Evolutionary conservation across 2,329 filamentous ascomycete genomes (phyloP).

Genomic region (Bipolaris sorokiniana): DNA sequence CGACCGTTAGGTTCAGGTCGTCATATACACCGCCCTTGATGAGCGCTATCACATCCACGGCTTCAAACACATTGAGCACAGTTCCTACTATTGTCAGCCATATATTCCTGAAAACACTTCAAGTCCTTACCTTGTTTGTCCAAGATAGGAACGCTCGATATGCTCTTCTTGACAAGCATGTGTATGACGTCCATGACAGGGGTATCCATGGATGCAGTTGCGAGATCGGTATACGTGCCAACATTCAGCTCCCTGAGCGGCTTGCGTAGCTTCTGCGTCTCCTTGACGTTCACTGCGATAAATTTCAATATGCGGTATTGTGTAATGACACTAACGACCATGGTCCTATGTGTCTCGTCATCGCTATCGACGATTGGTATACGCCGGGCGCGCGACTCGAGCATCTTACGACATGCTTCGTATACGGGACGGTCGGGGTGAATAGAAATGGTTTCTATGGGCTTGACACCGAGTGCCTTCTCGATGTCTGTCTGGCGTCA

Average conservation of each 20-base stretch:
- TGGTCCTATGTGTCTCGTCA: conserved; percentile 88
- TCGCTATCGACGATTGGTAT: conserved; percentile 94
- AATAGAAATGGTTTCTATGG: conserved; percentile 95
- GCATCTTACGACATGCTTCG: conserved; percentile 93
- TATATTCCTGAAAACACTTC: neutral
- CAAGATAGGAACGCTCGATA: conserved; percentile 92
- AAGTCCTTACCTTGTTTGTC: conserved; percentile 68
- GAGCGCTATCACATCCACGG: conserved; percentile 93
- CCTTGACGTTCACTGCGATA: conserved; percentile 90
- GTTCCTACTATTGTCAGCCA: conserved; percentile 54
- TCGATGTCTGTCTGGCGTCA: conserved; percentile 75
- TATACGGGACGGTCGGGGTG: conserved; percentile 89
- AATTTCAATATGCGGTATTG: conserved; percentile 99
- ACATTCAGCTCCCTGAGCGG: conserved; percentile 82
- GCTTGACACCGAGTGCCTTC: conserved; percentile 86
- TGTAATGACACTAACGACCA: conserved; percentile 95
- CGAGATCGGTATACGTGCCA: conserved; percentile 81
- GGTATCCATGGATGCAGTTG: conserved; percentile 85
- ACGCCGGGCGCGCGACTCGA: conserved; percentile 87
- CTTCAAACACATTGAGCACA: conserved; percentile 95
- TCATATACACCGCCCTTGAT: conserved; percentile 95
- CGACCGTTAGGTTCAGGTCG: conserved; percentile 82
- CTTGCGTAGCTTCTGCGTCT: conserved; percentile 88
- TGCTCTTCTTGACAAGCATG: conserved; percentile 88
- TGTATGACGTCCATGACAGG: conserved; percentile 95